Percentiles rank a stretch among this genome's conserved stretches.
phyloP scores from a whole-genome alignment of 768 basidiomycete genomes.

The Peribolospora baueri region DNA sequence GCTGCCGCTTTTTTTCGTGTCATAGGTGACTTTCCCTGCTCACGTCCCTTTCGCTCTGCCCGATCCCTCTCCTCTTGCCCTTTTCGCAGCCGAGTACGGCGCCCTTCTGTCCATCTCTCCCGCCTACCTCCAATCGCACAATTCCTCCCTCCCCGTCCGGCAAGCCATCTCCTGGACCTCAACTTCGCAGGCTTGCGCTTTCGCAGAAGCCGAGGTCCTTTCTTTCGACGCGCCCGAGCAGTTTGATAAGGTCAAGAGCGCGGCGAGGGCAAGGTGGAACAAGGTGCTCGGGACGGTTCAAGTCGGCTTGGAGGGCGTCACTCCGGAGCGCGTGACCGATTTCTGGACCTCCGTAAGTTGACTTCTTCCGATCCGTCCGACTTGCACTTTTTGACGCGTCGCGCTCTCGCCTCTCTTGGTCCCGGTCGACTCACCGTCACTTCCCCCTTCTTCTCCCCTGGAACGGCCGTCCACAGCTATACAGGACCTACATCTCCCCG shows the following conservation, averaged over 20 bases:
- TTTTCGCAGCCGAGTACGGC: not conserved
- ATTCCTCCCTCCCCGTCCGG: no score
- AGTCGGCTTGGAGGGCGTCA: not conserved
- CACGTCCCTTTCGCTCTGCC: not conserved
- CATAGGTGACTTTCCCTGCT: not conserved
- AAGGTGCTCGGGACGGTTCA: not conserved
- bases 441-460: no score
- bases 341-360: not conserved
- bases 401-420: no score
- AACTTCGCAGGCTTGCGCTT: not conserved
- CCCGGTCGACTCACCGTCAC: no score
- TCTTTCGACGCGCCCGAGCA: not conserved
- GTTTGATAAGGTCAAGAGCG: not conserved
- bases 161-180: not conserved
- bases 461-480: not conserved
- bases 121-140: no score
- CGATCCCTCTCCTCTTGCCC: not conserved
- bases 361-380: not conserved
- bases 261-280: not conserved
- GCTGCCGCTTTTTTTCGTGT: not conserved
- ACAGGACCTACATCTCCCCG: not conserved
- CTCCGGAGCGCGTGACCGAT: not conserved
- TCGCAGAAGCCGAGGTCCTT: not conserved
- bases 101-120: no score
- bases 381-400: not conserved